Evolutionary conservation across 352 stramenopile genomes (phyloP), one percentile per base, ranked within the genome.

Genomic region (Pythium rhizo-oryzae): DNA sequence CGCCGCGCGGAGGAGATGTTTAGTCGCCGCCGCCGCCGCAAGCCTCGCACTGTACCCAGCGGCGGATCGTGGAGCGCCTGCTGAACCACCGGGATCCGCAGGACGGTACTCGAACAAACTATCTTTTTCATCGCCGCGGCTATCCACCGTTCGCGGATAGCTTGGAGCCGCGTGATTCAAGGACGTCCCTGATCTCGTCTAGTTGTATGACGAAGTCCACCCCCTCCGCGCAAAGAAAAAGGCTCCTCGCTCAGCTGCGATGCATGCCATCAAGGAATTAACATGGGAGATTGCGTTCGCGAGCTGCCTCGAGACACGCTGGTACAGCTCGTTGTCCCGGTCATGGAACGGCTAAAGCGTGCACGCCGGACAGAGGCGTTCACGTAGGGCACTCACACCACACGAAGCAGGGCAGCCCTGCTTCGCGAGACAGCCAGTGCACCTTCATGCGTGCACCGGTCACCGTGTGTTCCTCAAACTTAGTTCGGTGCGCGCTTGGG

Each of bases 111-210:
- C 49, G 51, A 23, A 57, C 30, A 21, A 37, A 28, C 23, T 68
- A 62, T 59, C 43, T 68, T 21, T 41, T 68, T 51, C 62, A 30
- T 11, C 62, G 62, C 52, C 62, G 51, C 24, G 62, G 52, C 19
- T 62, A 56, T 43, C 52, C 62, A 4, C 41, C 35, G 18, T n/a
- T 8, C 1, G 51, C 28, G 5, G 62, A 68, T 49, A 57, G 28
- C n/a, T 62, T 41, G 62, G 52, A 68, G 62, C 41, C 39, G 23
- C 39, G 50, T 19, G 52, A 46, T 8, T 52, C 21, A 0, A 59
- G 21, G 59, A 66, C 24, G 51, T 62, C 7, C 62, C 51, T 7
- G 62, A 21, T 23, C 62, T 68, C 39, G 62, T 62, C 43, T 41
- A 24, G 4, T 11, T 35, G 15, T 53, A 53, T 37, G 60, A 59